Evolutionary conservation across 129 eudicot species (phyloP).

Genomic region (Silybum marianum): DNA sequence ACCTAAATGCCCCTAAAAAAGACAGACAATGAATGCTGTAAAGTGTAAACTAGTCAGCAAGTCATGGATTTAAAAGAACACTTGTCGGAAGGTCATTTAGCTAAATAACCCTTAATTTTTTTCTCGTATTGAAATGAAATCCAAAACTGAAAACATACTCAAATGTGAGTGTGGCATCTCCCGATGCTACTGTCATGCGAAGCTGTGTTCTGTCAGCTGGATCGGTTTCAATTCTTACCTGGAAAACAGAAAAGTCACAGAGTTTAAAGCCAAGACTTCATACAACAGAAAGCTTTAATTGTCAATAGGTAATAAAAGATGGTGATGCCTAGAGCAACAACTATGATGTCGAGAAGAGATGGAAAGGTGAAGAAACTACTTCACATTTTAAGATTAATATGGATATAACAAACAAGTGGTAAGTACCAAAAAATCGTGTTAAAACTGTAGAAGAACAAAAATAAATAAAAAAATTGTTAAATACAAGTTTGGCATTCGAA

Average conservation of each 20-base stretch:
- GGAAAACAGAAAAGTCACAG: conserved; percentile 20
- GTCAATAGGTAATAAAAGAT: not conserved
- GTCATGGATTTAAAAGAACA: not conserved
- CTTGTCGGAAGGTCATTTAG: not conserved
- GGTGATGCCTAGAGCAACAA: not conserved
- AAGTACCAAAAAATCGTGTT: not conserved
- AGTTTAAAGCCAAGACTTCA: not conserved
- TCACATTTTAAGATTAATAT: not conserved
- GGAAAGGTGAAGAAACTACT: not conserved
- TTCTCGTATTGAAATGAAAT: not conserved
- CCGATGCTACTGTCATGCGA: conserved; percentile 92
- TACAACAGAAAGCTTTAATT: not conserved
- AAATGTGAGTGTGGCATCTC: conserved; percentile 80
- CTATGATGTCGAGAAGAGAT: not conserved
- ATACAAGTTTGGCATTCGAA: not conserved
- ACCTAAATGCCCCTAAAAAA: not conserved
- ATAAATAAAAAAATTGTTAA: too few species aligned
- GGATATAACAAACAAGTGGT: not conserved
- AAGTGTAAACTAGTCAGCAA: not conserved
- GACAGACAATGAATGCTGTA: not conserved
- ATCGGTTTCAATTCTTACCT: conserved; percentile 96
- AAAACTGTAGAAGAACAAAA: not conserved
- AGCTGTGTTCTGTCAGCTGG: conserved; percentile 99
- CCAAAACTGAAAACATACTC: conserved; percentile 60
- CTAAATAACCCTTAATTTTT: not conserved